Evolutionary conservation across 179 eudicot genomes (phyloP), one percentile per base, ranked within the genome.

Genomic region (Silene noctiflora): DNA sequence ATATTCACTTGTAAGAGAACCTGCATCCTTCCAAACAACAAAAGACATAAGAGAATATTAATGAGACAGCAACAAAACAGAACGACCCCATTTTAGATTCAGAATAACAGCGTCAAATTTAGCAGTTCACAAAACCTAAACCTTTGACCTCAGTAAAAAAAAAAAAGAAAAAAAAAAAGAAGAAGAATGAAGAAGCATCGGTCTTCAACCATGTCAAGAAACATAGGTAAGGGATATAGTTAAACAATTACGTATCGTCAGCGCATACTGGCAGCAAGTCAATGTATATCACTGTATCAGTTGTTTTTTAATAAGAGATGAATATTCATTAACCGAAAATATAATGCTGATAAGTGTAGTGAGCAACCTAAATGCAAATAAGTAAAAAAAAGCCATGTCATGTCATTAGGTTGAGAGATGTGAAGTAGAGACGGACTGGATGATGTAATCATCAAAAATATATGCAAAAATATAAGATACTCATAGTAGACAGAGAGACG

Each of bases 11-110:
- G 91, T 88, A 95, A 89, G 81, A 89, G 96, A 80, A 95, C 97
- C 99, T 95, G 98, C 98, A 91, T 88, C 90, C 96, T 89, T 91
- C 88, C 98, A 88, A 83, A 86, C 81, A 94, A 84, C 76, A 87
- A 88, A 72, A 82, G 77, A 76, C 17, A 82, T 75, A 82, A 80
- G 90, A 82, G 63, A 81, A 83, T 76, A 84, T 83, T 82, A 82
- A 83, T 71, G 80, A 73, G 69, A 73, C 61, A 76, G 55, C 72
- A 79, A 73, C 35, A 61, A 66, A 19, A 78, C 25, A 66, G 29
- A 27, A 51, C 12, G 24, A 69, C 4, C 16, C 11, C 53, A 31
- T 25, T 51, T 74, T 70, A 69, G 44, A 76, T 67, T 53, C 53
- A 63, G 72, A 11, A 27, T 39, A 74, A 39, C 6, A 19, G 55